phyloP scores from a whole-genome alignment of 768 basidiomycete genomes.

The Mycena crocata region DNA sequence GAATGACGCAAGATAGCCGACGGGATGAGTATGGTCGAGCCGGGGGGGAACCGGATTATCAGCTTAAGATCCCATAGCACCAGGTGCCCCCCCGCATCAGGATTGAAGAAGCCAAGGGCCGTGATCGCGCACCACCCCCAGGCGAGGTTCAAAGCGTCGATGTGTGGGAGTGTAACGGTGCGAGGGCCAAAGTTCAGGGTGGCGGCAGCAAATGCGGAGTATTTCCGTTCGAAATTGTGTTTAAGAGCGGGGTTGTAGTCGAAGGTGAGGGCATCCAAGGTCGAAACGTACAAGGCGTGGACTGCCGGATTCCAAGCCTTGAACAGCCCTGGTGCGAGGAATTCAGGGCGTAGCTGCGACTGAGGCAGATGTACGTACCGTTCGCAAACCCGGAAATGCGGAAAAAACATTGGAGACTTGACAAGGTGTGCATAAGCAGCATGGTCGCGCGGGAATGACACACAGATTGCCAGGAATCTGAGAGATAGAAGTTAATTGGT shows the following conservation, averaged over 20 bases:
- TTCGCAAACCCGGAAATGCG: not conserved
- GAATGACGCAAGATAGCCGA: slow-evolving; percentile 42
- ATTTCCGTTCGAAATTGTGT: not conserved
- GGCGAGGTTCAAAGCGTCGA: slow-evolving; percentile 41
- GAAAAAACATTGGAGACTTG: not conserved
- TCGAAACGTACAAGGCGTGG: not conserved
- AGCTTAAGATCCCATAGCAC: slow-evolving; percentile 44
- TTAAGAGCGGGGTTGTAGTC: not conserved
- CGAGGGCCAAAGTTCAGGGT: slow-evolving; percentile 46
- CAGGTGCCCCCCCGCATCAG: slow-evolving; percentile 44
- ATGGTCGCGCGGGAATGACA: not conserved
- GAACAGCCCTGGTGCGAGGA: not conserved
- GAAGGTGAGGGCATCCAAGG: not conserved
- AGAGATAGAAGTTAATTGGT: not conserved
- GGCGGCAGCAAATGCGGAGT: not conserved
- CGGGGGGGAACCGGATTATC: slow-evolving; percentile 40
- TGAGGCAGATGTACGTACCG: not conserved
- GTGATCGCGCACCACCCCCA: slow-evolving; percentile 48
- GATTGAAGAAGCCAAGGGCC: slow-evolving; percentile 43
- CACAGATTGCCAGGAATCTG: not conserved
- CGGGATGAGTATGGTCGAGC: slow-evolving; percentile 42
- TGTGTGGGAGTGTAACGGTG: slow-evolving; percentile 3
- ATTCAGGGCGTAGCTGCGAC: not conserved
- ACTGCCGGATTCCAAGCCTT: not conserved
- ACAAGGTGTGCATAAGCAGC: not conserved